Base-by-base conservation (phyloP, 257 asterid genomes). In the Nyctanthes arbortristis region DNA sequence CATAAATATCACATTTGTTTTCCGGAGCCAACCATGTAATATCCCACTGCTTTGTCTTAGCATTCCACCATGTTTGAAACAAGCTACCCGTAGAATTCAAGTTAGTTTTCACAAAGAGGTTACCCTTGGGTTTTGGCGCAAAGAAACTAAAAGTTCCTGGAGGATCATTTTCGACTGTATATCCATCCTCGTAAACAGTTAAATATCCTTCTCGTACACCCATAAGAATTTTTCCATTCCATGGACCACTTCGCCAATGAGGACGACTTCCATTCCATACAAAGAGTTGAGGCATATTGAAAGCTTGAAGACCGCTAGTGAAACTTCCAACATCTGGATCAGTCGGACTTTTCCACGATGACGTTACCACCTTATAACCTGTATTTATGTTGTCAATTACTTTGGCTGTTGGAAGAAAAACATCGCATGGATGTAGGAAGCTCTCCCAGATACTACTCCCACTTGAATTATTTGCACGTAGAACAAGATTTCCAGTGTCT, bases 221-320 rank as follows among this genome's bases (percentile, higher is more conserved):
- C 7, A 85, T 77, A 1, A 83, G 78, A 32, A 84, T 85, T 70
- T 73, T 72, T 5, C 89, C n/a, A n/a, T n/a, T n/a, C n/a, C n/a
- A n/a, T n/a, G n/a, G n/a, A n/a, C n/a, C n/a, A n/a, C n/a, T n/a
- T 87, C 67, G 83, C 83, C 91, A 89, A 85, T 68, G 61, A 11
- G 84, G 82, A 3, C 68, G 69, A 1, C 77, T 80, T 45, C 84
- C 68, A 0, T 70, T 70, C 88, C 88, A 85, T 14, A 62, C 81
- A 78, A 58, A 61, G 3, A 85, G 63, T 27, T 85, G 87, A 0
- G 84, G 82, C 68, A 81, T 68, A 1, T 49, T 45, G 34, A 27
- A 12, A 5, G 80, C 78, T 30, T 67, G 78, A 27, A 83, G 83
- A 13, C 87, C 85, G 7, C n/a, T n/a, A n/a, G n/a, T n/a, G n/a